phyloP scores from a whole-genome alignment of 768 basidiomycete genomes.

The Mycena belliarum region DNA sequence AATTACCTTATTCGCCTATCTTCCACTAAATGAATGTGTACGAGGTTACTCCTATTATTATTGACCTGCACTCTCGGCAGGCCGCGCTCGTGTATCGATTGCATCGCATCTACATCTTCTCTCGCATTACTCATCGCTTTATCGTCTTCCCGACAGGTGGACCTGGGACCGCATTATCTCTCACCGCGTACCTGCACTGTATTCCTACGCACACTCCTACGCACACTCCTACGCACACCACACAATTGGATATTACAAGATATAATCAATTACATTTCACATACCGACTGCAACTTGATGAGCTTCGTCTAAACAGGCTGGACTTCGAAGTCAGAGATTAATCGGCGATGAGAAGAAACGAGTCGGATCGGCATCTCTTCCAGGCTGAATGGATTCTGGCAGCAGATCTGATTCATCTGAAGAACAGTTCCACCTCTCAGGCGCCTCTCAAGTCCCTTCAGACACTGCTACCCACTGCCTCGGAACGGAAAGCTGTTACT shows the following conservation, averaged over 20 bases:
- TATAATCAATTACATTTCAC: neutral
- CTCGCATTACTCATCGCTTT: neutral
- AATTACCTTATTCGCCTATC: conserved; percentile 7
- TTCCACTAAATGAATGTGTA: neutral
- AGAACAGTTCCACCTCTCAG: no score
- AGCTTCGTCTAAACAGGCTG: no score
- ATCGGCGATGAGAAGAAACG: no score
- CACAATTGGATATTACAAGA: conserved; percentile 5
- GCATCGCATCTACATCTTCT: neutral
- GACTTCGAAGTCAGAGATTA: no score
- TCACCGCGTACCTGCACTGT: conserved; percentile 16
- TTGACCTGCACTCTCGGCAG: conserved; percentile 3
- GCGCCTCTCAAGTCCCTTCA: no score
- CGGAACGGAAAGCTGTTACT: no score
- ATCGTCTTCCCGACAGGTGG: conserved; percentile 2
- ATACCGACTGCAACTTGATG: no score
- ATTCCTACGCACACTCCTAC: conserved; percentile 21
- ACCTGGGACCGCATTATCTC: neutral
- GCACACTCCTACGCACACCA: no score
- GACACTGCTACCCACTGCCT: no score
- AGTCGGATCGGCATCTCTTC: no score
- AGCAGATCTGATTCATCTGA: no score
- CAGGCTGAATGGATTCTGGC: no score
- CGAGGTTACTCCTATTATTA: conserved; percentile 4
- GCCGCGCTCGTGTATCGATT: conserved; percentile 10